Evolutionary conservation across 2,329 filamentous ascomycete species (phyloP).

Genomic region (Nemania sp.): DNA sequence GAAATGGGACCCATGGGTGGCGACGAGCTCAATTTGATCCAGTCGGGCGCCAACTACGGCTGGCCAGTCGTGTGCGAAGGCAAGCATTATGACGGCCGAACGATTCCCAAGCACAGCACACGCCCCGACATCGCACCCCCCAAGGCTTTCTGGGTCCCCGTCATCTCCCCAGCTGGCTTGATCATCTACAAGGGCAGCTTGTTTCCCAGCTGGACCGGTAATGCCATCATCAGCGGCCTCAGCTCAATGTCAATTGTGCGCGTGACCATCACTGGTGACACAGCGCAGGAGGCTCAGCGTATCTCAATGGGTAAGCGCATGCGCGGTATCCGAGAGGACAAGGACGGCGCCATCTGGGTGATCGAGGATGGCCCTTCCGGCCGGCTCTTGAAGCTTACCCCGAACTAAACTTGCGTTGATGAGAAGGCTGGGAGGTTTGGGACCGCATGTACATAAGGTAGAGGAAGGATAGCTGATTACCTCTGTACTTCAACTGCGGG

Average conservation of each 20-base stretch:
- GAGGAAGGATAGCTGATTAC: conserved; percentile 13
- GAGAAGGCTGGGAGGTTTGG: conserved; percentile 15
- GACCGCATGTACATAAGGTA: conserved; percentile 18
- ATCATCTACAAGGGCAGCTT: conserved; percentile 24
- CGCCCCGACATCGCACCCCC: conserved; percentile 16
- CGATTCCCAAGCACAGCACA: conserved; percentile 19
- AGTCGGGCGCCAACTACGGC: conserved; percentile 21
- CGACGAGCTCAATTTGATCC: conserved; percentile 23
- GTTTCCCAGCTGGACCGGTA: conserved; percentile 22
- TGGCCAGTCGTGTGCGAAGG: conserved; percentile 22
- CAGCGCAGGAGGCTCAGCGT: conserved; percentile 24
- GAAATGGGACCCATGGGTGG: conserved; percentile 24
- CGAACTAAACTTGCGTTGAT: conserved; percentile 17
- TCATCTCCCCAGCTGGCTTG: conserved; percentile 24
- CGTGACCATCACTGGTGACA: conserved; percentile 21
- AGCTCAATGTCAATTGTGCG: conserved; percentile 15
- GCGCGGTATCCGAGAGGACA: conserved; percentile 25
- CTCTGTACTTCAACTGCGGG: conserved; percentile 3
- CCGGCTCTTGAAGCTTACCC: conserved; percentile 25
- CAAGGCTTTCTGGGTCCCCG: conserved; percentile 26
- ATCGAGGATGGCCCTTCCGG: conserved; percentile 20
- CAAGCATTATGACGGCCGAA: conserved; percentile 23
- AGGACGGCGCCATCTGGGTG: conserved; percentile 24
- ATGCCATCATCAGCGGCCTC: conserved; percentile 20
- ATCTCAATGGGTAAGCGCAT: conserved; percentile 24